phyloP scores from a whole-genome alignment of 306 rosid genomes.

The Pachyrhizus erosus region DNA sequence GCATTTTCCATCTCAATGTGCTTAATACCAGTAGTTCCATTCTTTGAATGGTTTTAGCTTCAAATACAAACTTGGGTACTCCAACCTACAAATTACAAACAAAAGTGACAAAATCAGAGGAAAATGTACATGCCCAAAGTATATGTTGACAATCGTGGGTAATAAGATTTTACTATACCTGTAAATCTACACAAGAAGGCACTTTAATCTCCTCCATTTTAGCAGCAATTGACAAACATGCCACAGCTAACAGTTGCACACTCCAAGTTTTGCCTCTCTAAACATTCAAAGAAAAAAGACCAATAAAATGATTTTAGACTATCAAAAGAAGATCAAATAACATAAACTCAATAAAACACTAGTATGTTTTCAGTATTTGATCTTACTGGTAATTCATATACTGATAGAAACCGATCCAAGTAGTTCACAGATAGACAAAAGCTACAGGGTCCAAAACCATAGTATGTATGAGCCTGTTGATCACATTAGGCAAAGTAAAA shows the following conservation, averaged over 20 bases:
- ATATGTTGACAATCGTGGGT: constrained; percentile 15
- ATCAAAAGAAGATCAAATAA: constrained; percentile 18
- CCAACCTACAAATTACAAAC: constrained; percentile 56
- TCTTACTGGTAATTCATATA: constrained; percentile 68
- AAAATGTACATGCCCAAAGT: constrained; percentile 4
- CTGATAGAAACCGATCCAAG: constrained; percentile 80
- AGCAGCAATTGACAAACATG: constrained; percentile 77
- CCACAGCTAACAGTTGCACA: constrained; percentile 65
- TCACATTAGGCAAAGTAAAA: constrained; percentile 34
- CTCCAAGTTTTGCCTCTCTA: constrained; percentile 64
- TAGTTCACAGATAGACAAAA: constrained; percentile 72
- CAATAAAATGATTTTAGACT: constrained; percentile 31
- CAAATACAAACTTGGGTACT: constrained; percentile 63
- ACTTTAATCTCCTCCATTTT: constrained; percentile 69
- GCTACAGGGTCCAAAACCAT: constrained; percentile 64
- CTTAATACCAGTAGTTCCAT: constrained; percentile 77
- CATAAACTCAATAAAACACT: constrained; percentile 2
- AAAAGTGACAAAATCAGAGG: not conserved
- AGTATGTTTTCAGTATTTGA: constrained; percentile 14
- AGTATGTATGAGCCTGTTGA: constrained; percentile 67
- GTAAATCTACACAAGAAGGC: constrained; percentile 58
- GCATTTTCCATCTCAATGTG: constrained; percentile 82
- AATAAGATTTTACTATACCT: constrained; percentile 50
- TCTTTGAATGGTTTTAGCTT: constrained; percentile 55
- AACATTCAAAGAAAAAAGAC: not conserved